These are phyloP conservation scores for Hymenotorrendiella dingleyae DNA, from an alignment of 2,329 filamentous ascomycete genomes.

Conservation along the genomic window DNA sequence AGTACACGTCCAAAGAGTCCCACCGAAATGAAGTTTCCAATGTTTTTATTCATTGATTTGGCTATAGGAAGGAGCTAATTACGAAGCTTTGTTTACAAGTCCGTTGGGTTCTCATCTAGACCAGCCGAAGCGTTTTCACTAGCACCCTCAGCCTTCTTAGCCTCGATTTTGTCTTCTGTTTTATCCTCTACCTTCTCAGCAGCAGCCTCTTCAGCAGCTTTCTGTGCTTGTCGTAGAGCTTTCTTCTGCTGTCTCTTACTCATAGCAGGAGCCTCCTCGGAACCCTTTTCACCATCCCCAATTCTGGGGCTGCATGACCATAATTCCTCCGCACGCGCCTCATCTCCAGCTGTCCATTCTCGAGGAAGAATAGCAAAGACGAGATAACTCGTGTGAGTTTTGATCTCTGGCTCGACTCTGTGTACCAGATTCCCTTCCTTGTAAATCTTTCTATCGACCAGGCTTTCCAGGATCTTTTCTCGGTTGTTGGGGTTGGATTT, in stretches of 20 bases:
- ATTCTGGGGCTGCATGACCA: conserved; percentile 38
- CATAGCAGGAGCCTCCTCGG: conserved; percentile 12
- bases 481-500: conserved; percentile 33
- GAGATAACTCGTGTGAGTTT: conserved; percentile 95
- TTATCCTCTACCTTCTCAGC: background rate
- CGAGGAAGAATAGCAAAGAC: conserved; percentile 87
- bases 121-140: no score
- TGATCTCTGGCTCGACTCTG: conserved; percentile 79
- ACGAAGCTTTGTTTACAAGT: no score
- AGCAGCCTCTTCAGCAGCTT: conserved; percentile 4
- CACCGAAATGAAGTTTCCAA: no score
- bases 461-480: conserved; percentile 28
- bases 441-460: conserved; percentile 50
- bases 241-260: conserved; percentile 25
- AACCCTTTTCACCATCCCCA: conserved; percentile 14
- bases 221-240: conserved; percentile 18
- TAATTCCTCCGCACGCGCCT: conserved; percentile 57
- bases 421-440: conserved; percentile 74
- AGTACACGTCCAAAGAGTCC: no score
- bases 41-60: no score
- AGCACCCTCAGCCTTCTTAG: no score
- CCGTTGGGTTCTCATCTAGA: no score
- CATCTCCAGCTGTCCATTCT: conserved; percentile 79
- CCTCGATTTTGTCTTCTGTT: background rate
- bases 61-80: no score